Conservation (phyloP, 2,329 filamentous ascomycete genomes). For the Celoporthe dispersa region DNA sequence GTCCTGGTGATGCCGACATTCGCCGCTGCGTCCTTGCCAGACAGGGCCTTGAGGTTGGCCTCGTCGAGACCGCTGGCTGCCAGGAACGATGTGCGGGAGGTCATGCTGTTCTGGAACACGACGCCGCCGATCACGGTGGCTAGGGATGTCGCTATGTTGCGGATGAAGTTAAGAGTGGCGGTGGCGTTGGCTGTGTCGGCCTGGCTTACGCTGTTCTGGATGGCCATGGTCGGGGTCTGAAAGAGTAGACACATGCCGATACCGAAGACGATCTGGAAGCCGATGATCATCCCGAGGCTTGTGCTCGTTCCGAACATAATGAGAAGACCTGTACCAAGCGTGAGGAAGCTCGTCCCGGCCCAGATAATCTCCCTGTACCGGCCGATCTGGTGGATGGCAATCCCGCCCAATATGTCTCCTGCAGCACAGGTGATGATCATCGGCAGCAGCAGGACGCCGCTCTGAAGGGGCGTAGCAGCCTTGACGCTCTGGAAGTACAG, state of each 20-base stretch:
- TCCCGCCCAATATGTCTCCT: constrained; percentile 30
- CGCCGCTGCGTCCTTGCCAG: constrained; percentile 49
- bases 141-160: constrained; percentile 57
- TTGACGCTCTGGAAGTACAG: constrained; percentile 68
- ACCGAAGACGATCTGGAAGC: constrained; percentile 6
- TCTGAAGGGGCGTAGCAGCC: constrained; percentile 58
- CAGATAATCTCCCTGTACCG: constrained; percentile 59
- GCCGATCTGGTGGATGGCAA: constrained; percentile 54
- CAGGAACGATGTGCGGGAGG: constrained; percentile 6
- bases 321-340: constrained; percentile 59
- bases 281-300: not conserved
- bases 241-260: constrained; percentile 35
- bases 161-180: constrained; percentile 59
- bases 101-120: constrained; percentile 36
- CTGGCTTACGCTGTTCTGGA: constrained; percentile 62
- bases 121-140: constrained; percentile 54
- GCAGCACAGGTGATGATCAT: constrained; percentile 12
- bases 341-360: constrained; percentile 54
- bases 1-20: constrained; percentile 48
- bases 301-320: constrained; percentile 47
- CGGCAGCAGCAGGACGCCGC: constrained; percentile 42
- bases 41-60: constrained; percentile 40
- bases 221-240: constrained; percentile 56
- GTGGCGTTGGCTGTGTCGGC: constrained; percentile 63
- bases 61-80: constrained; percentile 31